Evolutionary conservation across 2,329 filamentous ascomycete genomes (phyloP), one percentile per base, ranked within the genome.

Genomic region (Mycosphaerelloides madeirae): DNA sequence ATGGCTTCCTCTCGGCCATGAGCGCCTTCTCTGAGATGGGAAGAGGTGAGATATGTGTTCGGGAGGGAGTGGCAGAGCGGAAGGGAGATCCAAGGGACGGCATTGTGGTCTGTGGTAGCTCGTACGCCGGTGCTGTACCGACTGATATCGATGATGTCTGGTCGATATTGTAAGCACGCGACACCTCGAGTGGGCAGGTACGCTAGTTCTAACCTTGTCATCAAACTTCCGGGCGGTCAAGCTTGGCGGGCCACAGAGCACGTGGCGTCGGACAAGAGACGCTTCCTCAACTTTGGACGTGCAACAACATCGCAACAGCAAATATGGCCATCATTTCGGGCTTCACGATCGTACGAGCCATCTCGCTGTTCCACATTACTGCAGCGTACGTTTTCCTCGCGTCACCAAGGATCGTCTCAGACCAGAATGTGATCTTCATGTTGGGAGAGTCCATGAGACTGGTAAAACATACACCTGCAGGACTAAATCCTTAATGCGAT

Each of bases 361-460:
- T 95, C 56, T 85, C 85, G 56, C 78, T 95, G 63, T 88, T 93
- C 72, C 87, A 95, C 69, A 68, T 95, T 53, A 87, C 86, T 5
- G 73, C 93, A 38, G 88, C 83, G 58, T 89, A 84, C 68, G 87
- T 93, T 72, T 84, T 96, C 70, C 75, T 94, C 58, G 84, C 80
- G 32, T 82, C 77, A 46, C 90, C 90, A 5, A 70, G 72, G 49
- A 75, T 78, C 33, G 75, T 96, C 58, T 81, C 85, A 38, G 84
- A 91, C 61, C 87, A 94, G 60, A 81, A 84, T 41, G 66, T 95
- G 16, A 86, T 95, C 37, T 87, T 81, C 56, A 77, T 95, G 22
- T 70, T 95, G 19, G 88, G 88, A 43, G 85, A 94, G 66, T 81
- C 86, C 41, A 86, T 94, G 81, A 80, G 83, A 56, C 78, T 95